Percentiles rank a stretch among this genome's conserved stretches.
phyloP scores from a whole-genome alignment of 1,284 basidiomycete genomes.

The Ganoderma boninense region DNA sequence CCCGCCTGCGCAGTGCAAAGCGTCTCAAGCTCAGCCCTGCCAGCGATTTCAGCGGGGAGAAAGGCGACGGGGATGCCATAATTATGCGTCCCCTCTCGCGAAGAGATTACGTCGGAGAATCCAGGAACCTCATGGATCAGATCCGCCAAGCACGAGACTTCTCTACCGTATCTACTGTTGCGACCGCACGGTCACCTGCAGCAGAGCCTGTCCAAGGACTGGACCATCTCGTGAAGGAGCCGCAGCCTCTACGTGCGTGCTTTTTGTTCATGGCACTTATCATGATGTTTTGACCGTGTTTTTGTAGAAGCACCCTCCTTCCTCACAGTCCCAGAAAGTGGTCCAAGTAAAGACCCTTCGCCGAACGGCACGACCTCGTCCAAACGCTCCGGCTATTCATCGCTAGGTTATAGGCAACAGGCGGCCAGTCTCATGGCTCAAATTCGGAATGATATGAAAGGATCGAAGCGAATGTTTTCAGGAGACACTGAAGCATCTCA shows the following conservation, averaged over 20 bases:
- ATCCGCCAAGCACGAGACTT: constrained; percentile 79
- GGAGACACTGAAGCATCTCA: constrained; percentile 65
- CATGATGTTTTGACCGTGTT: neutral
- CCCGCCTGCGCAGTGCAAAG: constrained; percentile 74
- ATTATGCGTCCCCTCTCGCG: constrained; percentile 58
- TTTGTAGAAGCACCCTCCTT: constrained; percentile 24
- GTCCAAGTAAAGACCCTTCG: constrained; percentile 29
- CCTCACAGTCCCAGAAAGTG: constrained; percentile 21
- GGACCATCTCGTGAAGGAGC: constrained; percentile 4
- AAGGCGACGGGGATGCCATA: constrained; percentile 53
- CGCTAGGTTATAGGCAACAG: constrained; percentile 74
- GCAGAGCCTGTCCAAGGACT: constrained; percentile 20
- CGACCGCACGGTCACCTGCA: constrained; percentile 44
- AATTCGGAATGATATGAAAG: constrained; percentile 79
- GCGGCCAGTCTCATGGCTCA: constrained; percentile 85
- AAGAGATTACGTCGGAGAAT: constrained; percentile 78
- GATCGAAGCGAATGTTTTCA: constrained; percentile 74
- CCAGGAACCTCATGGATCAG: constrained; percentile 75
- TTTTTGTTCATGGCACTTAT: too few species aligned
- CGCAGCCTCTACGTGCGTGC: constrained; percentile 18
- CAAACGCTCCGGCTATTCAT: constrained; percentile 55
- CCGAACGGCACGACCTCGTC: constrained; percentile 35
- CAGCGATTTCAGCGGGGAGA: constrained; percentile 60
- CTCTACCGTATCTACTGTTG: constrained; percentile 72
- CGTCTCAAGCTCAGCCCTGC: constrained; percentile 75